A percentile compares a stretch with the other conserved stretches of the same genome.
Conservation (phyloP, 1,284 basidiomycete species). For the Somion occarium region DNA sequence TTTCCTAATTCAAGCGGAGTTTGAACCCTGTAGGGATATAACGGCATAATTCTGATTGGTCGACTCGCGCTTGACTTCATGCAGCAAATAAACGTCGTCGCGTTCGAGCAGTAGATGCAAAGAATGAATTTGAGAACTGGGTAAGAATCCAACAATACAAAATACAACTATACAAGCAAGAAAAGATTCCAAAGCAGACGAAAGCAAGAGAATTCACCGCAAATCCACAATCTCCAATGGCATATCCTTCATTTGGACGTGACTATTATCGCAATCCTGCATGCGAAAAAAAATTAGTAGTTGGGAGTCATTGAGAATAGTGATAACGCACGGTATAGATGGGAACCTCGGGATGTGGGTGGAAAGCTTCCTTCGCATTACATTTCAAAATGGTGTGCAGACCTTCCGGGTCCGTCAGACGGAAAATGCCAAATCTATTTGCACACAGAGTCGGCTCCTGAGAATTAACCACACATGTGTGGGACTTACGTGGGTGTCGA, state of each 20-base stretch:
- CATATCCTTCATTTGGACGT: constrained; percentile 72
- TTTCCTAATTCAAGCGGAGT: constrained; percentile 16
- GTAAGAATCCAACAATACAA: no score
- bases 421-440: constrained; percentile 78
- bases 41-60: constrained; percentile 16
- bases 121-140: no score
- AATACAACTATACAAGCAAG: no score
- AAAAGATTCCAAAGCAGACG: no score
- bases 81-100: background rate
- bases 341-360: constrained; percentile 75
- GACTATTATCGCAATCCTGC: constrained; percentile 74
- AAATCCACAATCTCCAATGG: constrained; percentile 72
- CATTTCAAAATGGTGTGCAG: constrained; percentile 68
- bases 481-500: constrained; percentile 64
- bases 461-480: constrained; percentile 6
- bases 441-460: background rate
- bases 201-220: constrained; percentile 25
- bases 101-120: no score
- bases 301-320: constrained; percentile 3
- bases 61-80: background rate
- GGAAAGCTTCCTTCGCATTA: constrained; percentile 69
- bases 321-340: constrained; percentile 70
- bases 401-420: constrained; percentile 81
- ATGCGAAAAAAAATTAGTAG: background rate
- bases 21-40: constrained; percentile 15